Base-by-base conservation (phyloP, 805 yeast genomes). In the Grigorovia jiainica region DNA sequence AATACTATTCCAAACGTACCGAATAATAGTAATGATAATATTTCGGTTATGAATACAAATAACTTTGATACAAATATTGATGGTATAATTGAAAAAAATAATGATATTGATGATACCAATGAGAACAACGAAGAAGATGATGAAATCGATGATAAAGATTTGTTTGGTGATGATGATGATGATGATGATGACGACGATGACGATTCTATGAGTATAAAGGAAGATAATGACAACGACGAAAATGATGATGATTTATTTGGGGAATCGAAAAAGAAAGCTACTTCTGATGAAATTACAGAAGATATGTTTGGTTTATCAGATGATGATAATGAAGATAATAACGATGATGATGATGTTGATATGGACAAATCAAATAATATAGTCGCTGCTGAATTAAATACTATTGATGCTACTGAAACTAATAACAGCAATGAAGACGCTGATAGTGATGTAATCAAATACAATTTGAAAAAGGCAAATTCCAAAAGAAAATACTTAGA, bases 401-500 rank as follows among this genome's bases (percentile, higher is more conserved):
- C 18, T 13, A 34, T 5, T 10, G 18, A 15, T 10, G 9, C 5
- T 17, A 41, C n/a, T 15, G 35, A 21, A 4, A 42, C 36, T 15
- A 43, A 40, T 7, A 46, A 44, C 19, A 40, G 30, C n/a, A 36
- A 35, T 10, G 41, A 40, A 10, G 44, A 43, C 13, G 35, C 19
- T 7, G 33, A 39, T 29, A 44, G 36, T 36, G 46, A 38, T 19
- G 17, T 33, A 36, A 20, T 21, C 8, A 36, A 36, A n/a, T 15
- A 32, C 7, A 31, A 20, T 17, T 40, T 40, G 10, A 38, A 33
- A 11, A 43, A 43, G 25, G 36, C 49, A 15, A 44, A 45, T 31
- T 24, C 49, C 25, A 58, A 58, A 38, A 49, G 64, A 30, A 58
- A 59, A 36, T 50, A 58, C 41, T 51, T 73, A 46, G 79, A 77